phyloP scores from a whole-genome alignment of 2,329 filamentous ascomycete genomes.

The Calonectria pseudoturangicola region DNA sequence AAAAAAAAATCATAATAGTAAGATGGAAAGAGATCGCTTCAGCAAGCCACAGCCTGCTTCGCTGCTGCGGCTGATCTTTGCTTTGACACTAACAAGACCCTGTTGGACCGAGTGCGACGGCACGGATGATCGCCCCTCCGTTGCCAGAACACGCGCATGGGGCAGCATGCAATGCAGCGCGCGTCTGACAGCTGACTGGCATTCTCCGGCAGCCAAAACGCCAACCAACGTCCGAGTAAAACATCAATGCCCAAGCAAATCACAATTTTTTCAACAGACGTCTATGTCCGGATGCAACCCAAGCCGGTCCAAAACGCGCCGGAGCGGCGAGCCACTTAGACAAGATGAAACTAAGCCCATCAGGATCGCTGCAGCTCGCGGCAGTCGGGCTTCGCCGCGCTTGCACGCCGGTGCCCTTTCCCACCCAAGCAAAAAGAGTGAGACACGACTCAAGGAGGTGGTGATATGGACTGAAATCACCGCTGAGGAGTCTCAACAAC shows the following conservation, averaged over 20 bases:
- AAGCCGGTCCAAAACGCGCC: not conserved
- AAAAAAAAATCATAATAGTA: not conserved
- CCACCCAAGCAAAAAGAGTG: not conserved
- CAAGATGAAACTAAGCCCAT: not conserved
- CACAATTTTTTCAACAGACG: not conserved
- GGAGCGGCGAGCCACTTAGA: not conserved
- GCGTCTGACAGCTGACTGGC: slow-evolving; percentile 14
- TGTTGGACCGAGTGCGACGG: not conserved
- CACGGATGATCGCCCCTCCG: not conserved
- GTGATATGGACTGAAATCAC: not conserved
- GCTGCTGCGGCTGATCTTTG: slow-evolving; percentile 1
- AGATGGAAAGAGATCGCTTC: not conserved
- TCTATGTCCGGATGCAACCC: not conserved
- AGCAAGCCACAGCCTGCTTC: not conserved
- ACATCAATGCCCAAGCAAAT: not conserved
- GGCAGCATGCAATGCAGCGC: slow-evolving; percentile 13
- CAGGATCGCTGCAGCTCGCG: not conserved
- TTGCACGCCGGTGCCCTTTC: no score
- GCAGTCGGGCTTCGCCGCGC: slow-evolving; percentile 2
- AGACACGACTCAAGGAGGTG: not conserved
- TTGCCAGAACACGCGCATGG: not conserved
- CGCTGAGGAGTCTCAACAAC: not conserved
- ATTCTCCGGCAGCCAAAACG: not conserved
- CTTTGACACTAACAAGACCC: not conserved
- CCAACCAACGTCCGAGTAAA: not conserved